phyloP scores from a whole-genome alignment of 208 protist genomes.

The Leptomonas pyrrhocoris region DNA sequence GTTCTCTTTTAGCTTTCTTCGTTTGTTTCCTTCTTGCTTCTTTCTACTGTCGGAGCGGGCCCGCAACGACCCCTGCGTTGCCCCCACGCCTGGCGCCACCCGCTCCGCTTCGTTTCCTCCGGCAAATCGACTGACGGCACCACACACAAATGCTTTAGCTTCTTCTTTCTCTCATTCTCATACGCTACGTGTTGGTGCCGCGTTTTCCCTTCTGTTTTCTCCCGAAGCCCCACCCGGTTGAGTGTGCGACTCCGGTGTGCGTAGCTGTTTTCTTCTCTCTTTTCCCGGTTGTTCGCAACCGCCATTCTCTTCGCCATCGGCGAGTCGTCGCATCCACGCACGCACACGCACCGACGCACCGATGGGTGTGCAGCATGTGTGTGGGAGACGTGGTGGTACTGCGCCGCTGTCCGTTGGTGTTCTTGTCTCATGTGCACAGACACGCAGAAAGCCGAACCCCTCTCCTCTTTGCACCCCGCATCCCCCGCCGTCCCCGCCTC shows the following conservation, averaged over 20 bases:
- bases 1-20: too few relatives aligned
- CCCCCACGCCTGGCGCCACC: too few relatives aligned
- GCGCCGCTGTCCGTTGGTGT: neutral
- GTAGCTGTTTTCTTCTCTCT: neutral
- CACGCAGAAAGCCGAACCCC: neutral
- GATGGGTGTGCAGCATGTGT: neutral
- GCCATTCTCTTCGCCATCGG: neutral
- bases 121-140: too few relatives aligned
- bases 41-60: too few relatives aligned
- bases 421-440: conserved; percentile 5
- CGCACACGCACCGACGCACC: neutral
- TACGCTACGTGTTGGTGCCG: neutral
- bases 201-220: neutral
- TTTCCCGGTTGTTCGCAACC: neutral
- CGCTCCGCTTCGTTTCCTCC: too few relatives aligned
- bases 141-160: too few relatives aligned
- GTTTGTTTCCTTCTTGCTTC: too few relatives aligned
- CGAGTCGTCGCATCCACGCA: neutral
- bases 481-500: neutral
- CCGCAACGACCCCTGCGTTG: too few relatives aligned
- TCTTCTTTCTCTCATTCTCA: neutral
- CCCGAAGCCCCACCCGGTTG: neutral
- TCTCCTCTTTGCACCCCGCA: neutral
- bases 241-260: neutral
- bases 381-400: neutral